Base-by-base conservation (phyloP, 2,329 filamentous ascomycete genomes). In the Lachnellula willkommii region DNA sequence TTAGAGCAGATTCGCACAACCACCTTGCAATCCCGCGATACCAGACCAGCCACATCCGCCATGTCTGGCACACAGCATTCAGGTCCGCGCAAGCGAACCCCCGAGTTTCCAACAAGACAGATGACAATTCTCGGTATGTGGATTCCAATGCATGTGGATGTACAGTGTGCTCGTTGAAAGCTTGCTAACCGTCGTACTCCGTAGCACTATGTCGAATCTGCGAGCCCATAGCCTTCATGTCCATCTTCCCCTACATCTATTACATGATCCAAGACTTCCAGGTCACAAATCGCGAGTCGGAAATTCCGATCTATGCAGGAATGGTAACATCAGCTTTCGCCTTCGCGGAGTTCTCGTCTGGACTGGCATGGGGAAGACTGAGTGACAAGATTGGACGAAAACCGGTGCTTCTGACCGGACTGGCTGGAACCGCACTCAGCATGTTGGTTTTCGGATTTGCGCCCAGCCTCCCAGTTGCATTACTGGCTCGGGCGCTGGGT, bases 141-240 rank as follows among this genome's bases (percentile, higher is more conserved):
- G 15, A 5, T 17, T 51, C 53, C 63, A 50, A 42, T n/a, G 5
- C 22, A 22, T 37, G 24, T 12, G 14, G 35, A 35, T 50, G n/a
- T 22, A 22, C 22, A 22, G 39, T 11, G 28, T 22, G 20, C 35
- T n/a, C 24, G 32, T 24, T 12, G 42, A 46, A 22, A 17, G 28
- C 11, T 17, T 20, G 40, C 50, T 55, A 45, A 54, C 52, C 7
- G 28, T 4, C 28, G 28, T 32, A 32, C 15, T 46, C 26, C 45
- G 43, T 61, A 95, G 92, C 91, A 47, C 80, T 96, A 68, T 96
- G 92, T 75, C 87, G 94, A 69, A 93, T 99, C 77, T 96, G 91
- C 78, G 94, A 99, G 72, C 94, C 94, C 52, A 97, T 99, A 72
- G 94, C 94, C 5, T 97, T 99, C 79, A 97, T 96, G 90, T 96